A percentile compares a stretch with the other conserved stretches of the same genome.
These are phyloP conservation scores for Mortierella alpina DNA, from an alignment of 192 early-diverging fungal species.

Conservation along the genomic window DNA sequence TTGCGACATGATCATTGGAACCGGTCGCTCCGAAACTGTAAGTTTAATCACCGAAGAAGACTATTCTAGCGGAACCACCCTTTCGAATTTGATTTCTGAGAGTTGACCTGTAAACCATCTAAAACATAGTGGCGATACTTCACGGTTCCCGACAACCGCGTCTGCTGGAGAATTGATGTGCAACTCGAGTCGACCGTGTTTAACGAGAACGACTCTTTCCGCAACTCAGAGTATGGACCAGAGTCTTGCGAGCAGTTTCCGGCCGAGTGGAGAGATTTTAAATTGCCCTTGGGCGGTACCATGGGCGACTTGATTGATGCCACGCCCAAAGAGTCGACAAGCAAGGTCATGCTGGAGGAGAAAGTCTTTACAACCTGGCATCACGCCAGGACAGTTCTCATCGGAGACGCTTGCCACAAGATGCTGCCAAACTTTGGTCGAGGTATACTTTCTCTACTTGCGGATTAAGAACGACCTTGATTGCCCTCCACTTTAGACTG, in stretches of 20 bases:
- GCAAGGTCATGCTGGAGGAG: constrained; percentile 20
- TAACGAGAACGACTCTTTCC: constrained; percentile 21
- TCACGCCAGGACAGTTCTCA: constrained; percentile 16
- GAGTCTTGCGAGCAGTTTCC: constrained; percentile 7
- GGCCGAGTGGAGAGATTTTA: constrained; percentile 7
- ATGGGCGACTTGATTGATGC: constrained; percentile 22
- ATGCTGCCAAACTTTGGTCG: constrained; percentile 34
- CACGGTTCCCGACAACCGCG: constrained; percentile 3
- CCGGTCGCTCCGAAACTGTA: background rate
- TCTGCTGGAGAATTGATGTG: constrained; percentile 15
- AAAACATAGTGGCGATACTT: constrained; percentile 19
- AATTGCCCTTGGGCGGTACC: background rate
- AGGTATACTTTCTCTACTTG: background rate
- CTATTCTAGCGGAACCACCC: too few species aligned
- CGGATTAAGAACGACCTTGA: background rate
- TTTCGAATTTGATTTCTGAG: too few species aligned
- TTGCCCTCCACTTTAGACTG: too few species aligned
- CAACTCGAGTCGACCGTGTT: constrained; percentile 12
- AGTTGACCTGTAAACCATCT: too few species aligned
- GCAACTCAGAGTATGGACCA: constrained; percentile 18
- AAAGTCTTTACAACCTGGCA: constrained; percentile 29
- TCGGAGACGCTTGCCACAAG: constrained; percentile 21
- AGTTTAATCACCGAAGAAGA: background rate
- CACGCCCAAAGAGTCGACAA: constrained; percentile 4
- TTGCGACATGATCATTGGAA: background rate